Base-by-base conservation (phyloP, 169 alveolate species). In the Plasmodium falciparum region DNA sequence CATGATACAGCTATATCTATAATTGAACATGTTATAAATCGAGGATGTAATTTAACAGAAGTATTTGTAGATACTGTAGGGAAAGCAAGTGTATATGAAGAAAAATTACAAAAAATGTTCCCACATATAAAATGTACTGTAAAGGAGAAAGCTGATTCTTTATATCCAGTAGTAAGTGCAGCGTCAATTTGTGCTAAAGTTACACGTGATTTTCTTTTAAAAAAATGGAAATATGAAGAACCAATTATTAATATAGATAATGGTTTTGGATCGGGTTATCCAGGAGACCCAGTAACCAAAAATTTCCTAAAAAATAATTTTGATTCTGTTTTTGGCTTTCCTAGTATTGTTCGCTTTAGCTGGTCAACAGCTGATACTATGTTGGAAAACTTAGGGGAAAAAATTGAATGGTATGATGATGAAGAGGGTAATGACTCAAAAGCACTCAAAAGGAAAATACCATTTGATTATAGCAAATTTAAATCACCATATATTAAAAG, bases 101-200 rank as follows among this genome's bases (percentile, higher is more conserved):
- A 88, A 13, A 95, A 94, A 76, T 75, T 98, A 72, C 83, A 90
- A 56, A 56, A 67, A 67, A 45, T 89, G 59, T 97, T 97, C 63
- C 97, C 98, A 20, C 88, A 74, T 0, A 89, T 98, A 43, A 85
- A 94, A 56, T 95, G 98, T 74, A 94, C 94, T 93, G 97, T 94
- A 13, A 88, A 93, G 47, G 96, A 96, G 70, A 98, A 98, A 89
- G 99, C 99, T 2, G 99, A 98, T 92, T 93, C 99, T 49, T 95
- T 96, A 56, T 97, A 71, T 89, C 97, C 98, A 61, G 97, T 97
- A 39, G 99, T 98, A 45, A 96, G 99, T 78, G 99, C 99, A 12
- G 99, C 99, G 0, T 97, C 99, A 24, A 98, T 98, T 29, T 93
- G 96, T 71, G 99, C 99, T 22, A 98, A 98, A 93, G 99, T 98